Evolutionary conservation across 2,329 filamentous ascomycete genomes (phyloP).

Genomic region (Plenodomus tracheiphilus): DNA sequence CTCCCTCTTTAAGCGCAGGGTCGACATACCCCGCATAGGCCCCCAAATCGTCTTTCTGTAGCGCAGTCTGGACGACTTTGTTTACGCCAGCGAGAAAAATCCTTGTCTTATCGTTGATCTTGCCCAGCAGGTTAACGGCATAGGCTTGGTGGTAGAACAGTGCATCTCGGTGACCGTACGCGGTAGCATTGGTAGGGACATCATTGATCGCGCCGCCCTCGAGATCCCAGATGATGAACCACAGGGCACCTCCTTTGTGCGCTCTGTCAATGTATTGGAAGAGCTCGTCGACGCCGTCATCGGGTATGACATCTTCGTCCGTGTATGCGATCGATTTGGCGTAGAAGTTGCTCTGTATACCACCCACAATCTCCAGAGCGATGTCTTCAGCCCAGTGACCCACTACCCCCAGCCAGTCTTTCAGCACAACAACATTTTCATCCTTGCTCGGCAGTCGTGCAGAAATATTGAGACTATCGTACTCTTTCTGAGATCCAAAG

Average conservation of each 20-base stretch:
- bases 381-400: conserved; percentile 39
- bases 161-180: conserved; percentile 39
- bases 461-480: conserved; percentile 38
- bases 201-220: conserved; percentile 41
- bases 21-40: conserved; percentile 60
- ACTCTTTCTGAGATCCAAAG: conserved; percentile 39
- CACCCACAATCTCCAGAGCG: conserved; percentile 32
- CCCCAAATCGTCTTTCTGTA: conserved; percentile 44
- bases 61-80: conserved; percentile 36
- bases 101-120: conserved; percentile 41
- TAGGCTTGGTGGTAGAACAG: conserved; percentile 46
- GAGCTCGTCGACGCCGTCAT: conserved; percentile 34
- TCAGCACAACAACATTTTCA: conserved; percentile 28
- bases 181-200: conserved; percentile 33
- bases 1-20: conserved; percentile 48
- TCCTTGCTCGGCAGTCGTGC: conserved; percentile 24
- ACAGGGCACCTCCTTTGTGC: conserved; percentile 38
- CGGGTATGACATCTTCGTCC: conserved; percentile 33
- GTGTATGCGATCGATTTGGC: conserved; percentile 42
- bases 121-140: conserved; percentile 37
- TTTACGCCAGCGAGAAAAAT: conserved; percentile 48
- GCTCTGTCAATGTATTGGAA: conserved; percentile 37
- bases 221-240: conserved; percentile 43
- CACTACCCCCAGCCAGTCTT: conserved; percentile 40
- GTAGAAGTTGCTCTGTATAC: conserved; percentile 39